Evolutionary conservation across 1,284 basidiomycete species (phyloP), one percentile per base, ranked within the genome.

Genomic region (Melampsora larici-populina): DNA sequence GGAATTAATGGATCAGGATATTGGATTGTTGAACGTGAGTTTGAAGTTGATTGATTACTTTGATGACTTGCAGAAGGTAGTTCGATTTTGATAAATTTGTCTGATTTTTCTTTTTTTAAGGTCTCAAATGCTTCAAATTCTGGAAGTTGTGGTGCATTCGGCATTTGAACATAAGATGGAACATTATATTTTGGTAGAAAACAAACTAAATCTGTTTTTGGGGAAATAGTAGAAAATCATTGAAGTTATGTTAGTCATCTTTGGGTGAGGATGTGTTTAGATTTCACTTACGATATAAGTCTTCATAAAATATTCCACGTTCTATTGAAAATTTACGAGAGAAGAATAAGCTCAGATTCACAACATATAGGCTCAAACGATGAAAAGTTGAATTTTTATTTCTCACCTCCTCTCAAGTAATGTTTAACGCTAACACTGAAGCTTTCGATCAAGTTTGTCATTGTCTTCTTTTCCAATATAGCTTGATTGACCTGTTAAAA

Each of bases 331-430:
- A 60, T 26, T 26, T 29, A 17, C 0, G 60, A 18, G 18, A 51
- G 49, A 11, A 26, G n/a, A n/a, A n/a, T n/a, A n/a, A n/a, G n/a
- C n/a, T 75, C 8, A 67, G 29, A 17, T 66, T 31, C 36, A 40
- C 2, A 40, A 15, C 62, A 29, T 21, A 13, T 36, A n/a, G 48
- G 29, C 31, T 2, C 18, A 21, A 26, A n/a, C 9, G 8, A 55
- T 55, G 9, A 17, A 17, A 21, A 55, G 21, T 21, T 21, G 7
- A 7, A 55, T 21, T 55, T 55, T 55, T 15, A 21, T 21, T 55
- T 51, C 74, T 70, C 43, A 76, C 74, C 74, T 26, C 74, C 74
- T 29, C 74, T 43, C n/a, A 76, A 46, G n/a, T n/a, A n/a, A n/a
- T n/a, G n/a, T n/a, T n/a, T n/a, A n/a, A n/a, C n/a, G n/a, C n/a